A percentile compares a stretch with the other conserved stretches of the same genome.
phyloP scores from a whole-genome alignment of 208 protist genomes.

The Crithidia brevicula region DNA sequence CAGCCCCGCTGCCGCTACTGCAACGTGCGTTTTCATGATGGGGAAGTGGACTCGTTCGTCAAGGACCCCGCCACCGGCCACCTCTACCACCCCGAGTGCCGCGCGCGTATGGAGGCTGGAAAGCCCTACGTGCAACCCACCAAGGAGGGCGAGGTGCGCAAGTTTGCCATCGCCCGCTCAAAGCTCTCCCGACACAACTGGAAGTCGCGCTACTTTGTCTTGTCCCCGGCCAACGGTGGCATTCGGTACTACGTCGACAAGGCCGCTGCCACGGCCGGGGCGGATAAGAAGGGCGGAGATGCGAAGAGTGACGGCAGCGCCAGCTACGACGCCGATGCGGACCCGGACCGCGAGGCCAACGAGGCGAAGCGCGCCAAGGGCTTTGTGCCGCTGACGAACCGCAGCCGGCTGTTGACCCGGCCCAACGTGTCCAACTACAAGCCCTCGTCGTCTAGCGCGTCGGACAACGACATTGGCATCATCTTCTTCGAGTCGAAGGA shows the following conservation, averaged over 20 bases:
- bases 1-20: conserved; percentile 55
- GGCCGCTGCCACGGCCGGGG: conserved; percentile 20
- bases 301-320: conserved; percentile 21
- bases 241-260: conserved; percentile 46
- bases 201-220: conserved; percentile 54
- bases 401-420: conserved; percentile 44
- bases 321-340: conserved; percentile 34
- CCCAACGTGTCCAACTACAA: conserved; percentile 45
- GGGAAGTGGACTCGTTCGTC: conserved; percentile 28
- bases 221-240: conserved; percentile 29
- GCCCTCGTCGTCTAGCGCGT: conserved; percentile 29
- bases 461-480: conserved; percentile 36
- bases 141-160: conserved; percentile 43
- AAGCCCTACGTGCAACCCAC: conserved; percentile 37
- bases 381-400: conserved; percentile 36
- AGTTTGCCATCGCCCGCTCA: conserved; percentile 50
- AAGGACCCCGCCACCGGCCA: conserved; percentile 37
- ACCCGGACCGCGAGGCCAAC: conserved; percentile 24
- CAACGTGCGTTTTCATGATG: conserved; percentile 41
- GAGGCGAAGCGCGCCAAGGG: conserved; percentile 39
- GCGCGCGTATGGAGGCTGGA: conserved; percentile 14
- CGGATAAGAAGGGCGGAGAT: conserved; percentile 19
- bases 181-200: conserved; percentile 53
- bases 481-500: conserved; percentile 45
- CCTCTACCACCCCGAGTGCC: conserved; percentile 40